These are phyloP conservation scores for Puccinia novopanici DNA, from an alignment of 1,284 basidiomycete genomes.

Conservation along the genomic window DNA sequence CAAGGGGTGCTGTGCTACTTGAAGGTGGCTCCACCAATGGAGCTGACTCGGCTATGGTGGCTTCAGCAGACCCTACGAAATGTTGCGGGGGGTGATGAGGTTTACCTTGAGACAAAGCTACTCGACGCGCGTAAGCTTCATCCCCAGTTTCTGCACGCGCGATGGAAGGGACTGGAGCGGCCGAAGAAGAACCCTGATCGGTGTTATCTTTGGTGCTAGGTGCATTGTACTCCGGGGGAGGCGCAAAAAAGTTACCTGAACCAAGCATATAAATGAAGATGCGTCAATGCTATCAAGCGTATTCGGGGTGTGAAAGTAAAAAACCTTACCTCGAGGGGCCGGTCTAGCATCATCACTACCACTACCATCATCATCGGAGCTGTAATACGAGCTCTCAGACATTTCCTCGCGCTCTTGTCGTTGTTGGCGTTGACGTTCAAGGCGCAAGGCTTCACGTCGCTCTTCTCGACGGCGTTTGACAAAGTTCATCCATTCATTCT, in stretches of 20 bases:
- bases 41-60: neutral
- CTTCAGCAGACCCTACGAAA: conserved; percentile 1
- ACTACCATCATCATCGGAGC: conserved; percentile 45
- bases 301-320: neutral
- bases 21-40: neutral
- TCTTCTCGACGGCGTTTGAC: conserved; percentile 43
- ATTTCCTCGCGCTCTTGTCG: conserved; percentile 45
- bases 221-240: conserved; percentile 47
- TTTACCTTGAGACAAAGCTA: conserved; percentile 43
- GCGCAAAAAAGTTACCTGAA: conserved; percentile 48
- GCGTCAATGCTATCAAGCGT: neutral
- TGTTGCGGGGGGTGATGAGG: conserved; percentile 27
- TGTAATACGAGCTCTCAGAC: conserved; percentile 45
- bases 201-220: conserved; percentile 20
- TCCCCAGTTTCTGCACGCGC: conserved; percentile 54
- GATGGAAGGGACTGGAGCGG: conserved; percentile 12
- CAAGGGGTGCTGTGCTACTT: conserved; percentile 8
- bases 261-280: neutral
- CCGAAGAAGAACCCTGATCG: neutral
- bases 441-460: conserved; percentile 46
- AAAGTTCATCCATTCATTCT: conserved; percentile 51
- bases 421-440: conserved; percentile 48
- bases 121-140: conserved; percentile 50
- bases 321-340: conserved; percentile 35
- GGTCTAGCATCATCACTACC: conserved; percentile 37